Percentiles rank a stretch among this genome's conserved stretches.
These are phyloP conservation scores for Emmonsia crescens DNA, from an alignment of 2,329 filamentous ascomycete genomes.

Conservation along the genomic window DNA sequence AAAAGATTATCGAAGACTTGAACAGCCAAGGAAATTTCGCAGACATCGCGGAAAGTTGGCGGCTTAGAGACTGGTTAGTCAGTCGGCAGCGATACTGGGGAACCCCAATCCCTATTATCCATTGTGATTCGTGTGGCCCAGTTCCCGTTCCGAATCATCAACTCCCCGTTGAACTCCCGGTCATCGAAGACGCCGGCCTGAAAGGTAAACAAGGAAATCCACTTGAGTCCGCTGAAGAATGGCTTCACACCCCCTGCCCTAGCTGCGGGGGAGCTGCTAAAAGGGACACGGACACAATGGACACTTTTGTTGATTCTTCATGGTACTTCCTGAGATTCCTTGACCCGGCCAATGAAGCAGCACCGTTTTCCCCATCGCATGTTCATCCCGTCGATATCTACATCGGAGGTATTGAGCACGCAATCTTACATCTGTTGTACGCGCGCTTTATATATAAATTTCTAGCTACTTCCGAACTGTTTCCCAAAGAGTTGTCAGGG, in stretches of 20 bases:
- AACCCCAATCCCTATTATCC: slow-evolving; percentile 76
- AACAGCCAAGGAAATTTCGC: slow-evolving; percentile 45
- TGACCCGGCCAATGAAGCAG: slow-evolving; percentile 54
- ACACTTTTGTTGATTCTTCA: slow-evolving; percentile 89
- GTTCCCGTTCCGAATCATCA: slow-evolving; percentile 68
- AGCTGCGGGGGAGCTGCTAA: slow-evolving; percentile 56
- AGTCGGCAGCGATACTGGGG: slow-evolving; percentile 93
- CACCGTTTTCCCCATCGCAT: slow-evolving; percentile 48
- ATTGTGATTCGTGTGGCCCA: slow-evolving; percentile 64
- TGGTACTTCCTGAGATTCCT: slow-evolving; percentile 67
- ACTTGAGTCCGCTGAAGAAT: slow-evolving; percentile 58
- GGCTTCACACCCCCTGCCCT: slow-evolving; percentile 66
- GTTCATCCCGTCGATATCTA: slow-evolving; percentile 76
- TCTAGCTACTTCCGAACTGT: slow-evolving; percentile 44
- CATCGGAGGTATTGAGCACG: slow-evolving; percentile 80
- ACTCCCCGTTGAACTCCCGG: slow-evolving; percentile 65
- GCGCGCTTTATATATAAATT: slow-evolving; percentile 87
- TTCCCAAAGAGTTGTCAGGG: slow-evolving; percentile 21
- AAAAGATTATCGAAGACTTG: slow-evolving; percentile 46
- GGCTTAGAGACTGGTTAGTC: slow-evolving; percentile 78
- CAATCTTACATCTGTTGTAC: slow-evolving; percentile 80
- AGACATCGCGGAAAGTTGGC: slow-evolving; percentile 59
- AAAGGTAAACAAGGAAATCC: slow-evolving; percentile 65
- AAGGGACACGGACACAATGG: slow-evolving; percentile 89
- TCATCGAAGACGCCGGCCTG: slow-evolving; percentile 57